Evolutionary conservation across 768 basidiomycete species (phyloP), one percentile per base, ranked within the genome.

Genomic region (Leccinum broughii): DNA sequence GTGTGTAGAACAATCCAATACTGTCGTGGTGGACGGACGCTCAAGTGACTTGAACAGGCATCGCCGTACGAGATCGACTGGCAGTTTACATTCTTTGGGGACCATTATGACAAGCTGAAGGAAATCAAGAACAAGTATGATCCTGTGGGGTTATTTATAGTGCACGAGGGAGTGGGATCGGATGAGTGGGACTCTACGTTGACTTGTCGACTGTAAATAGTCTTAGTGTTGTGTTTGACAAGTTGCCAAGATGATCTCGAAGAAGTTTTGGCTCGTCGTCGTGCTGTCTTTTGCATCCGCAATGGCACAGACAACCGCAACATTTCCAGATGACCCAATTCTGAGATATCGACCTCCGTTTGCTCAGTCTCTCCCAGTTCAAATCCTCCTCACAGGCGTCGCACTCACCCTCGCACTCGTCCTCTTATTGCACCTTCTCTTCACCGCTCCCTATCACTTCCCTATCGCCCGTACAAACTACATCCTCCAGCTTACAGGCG

Each of bases 401-500:
- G 85, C 93, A 6, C 77, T 96, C 62, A 92, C 96, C 10, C 85
- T 98, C 61, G 84, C 91, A 50, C 79, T 83, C 50, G 89, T 96
- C 20, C 87, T 99, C 48, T 81, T 97, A 66, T 86, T 97, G 58
- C 95, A 98, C 66, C 87, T 99, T 64, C 73, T 94, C 60, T 97
- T 99, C 77, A 98, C 97, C 5, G 90, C 89, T 0, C 93, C 96
- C 71, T 98, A 96, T 64, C 97, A 99, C 74, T 92, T 90, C 83
- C 93, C 94, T 1, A 87, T 99, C 44, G 93, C 95, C 0, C 90
- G 88, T 6, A 83, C 92, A 68, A 99, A 99, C 77, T 99, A 92
- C 75, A 80, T 87, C 56, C 85, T 98, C 35, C 97, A 98, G 72
- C 71, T 98, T 13, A 85, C 87, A 3, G 93, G 92, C 8, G 93